These are phyloP conservation scores for Jimgerdemannia lactiflua DNA, from an alignment of 192 early-diverging fungal species.

Conservation along the genomic window DNA sequence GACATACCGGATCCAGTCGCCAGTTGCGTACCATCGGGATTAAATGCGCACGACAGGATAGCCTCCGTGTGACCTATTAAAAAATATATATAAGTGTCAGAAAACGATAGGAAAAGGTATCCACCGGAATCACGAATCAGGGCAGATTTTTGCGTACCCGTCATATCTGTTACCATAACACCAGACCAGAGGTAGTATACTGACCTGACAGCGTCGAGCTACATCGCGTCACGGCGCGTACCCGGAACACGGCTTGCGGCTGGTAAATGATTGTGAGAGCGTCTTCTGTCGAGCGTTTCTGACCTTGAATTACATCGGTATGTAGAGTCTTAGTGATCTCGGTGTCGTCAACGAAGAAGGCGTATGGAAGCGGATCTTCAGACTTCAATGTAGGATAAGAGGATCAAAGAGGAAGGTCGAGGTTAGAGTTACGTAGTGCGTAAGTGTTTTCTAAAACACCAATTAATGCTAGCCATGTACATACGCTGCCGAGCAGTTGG, in stretches of 20 bases:
- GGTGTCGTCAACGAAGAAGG: constrained; percentile 85
- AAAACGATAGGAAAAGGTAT: background rate
- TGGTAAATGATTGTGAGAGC: constrained; percentile 88
- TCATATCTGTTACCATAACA: background rate
- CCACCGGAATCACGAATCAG: background rate
- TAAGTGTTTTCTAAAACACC: constrained; percentile 9
- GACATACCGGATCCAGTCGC: constrained; percentile 84
- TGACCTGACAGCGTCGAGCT: constrained; percentile 77
- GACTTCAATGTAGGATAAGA: constrained; percentile 35
- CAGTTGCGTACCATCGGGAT: constrained; percentile 84
- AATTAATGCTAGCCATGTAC: background rate
- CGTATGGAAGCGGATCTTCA: constrained; percentile 90
- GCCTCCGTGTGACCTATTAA: constrained; percentile 92
- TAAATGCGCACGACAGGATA: constrained; percentile 86
- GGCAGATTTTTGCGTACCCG: background rate
- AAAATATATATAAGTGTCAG: too few species aligned
- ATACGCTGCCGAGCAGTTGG: constrained; percentile 80
- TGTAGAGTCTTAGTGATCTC: constrained; percentile 78
- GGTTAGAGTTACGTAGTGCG: background rate
- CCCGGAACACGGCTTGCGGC: constrained; percentile 95
- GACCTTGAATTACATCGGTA: constrained; percentile 74
- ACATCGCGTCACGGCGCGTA: constrained; percentile 92
- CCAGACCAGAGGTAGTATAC: too few species aligned
- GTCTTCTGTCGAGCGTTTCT: constrained; percentile 83
- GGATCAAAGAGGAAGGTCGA: constrained; percentile 1